Conservation (phyloP, 305 asterid genomes). For the Withania somnifera region DNA sequence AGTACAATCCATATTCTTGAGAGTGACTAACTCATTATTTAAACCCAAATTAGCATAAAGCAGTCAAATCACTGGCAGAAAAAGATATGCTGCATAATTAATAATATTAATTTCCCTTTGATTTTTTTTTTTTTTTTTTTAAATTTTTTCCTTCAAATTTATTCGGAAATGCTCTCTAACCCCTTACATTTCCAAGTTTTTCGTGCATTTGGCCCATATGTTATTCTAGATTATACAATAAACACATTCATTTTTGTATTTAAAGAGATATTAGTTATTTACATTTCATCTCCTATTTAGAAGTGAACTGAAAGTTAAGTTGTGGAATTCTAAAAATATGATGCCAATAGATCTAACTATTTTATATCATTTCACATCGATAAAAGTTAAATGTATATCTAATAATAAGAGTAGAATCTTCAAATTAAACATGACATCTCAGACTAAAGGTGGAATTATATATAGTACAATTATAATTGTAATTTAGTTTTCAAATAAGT, state of each 20-base stretch:
- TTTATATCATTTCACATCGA: background rate
- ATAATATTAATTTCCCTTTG: background rate
- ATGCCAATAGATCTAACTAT: no score
- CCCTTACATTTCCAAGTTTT: background rate
- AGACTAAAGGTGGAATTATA: no score
- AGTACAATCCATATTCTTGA: constrained; percentile 5
- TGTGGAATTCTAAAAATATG: background rate
- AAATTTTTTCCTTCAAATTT: background rate
- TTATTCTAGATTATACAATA: background rate
- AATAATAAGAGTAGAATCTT: background rate
- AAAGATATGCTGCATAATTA: background rate
- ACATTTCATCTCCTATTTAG: background rate
- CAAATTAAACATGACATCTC: background rate
- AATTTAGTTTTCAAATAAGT: background rate
- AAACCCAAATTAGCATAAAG: background rate
- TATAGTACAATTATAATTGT: no score
- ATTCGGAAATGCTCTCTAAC: background rate
- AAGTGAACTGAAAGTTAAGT: background rate
- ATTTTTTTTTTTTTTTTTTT: background rate
- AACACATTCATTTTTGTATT: background rate
- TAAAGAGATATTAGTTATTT: background rate
- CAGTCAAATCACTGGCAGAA: background rate
- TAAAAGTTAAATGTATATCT: background rate
- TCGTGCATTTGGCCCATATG: background rate
- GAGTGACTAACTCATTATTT: background rate